Percentiles rank a stretch among this genome's conserved stretches.
These are phyloP conservation scores for Rhizopus arrhizus DNA, from an alignment of 371 early-diverging fungal species.

Conservation along the genomic window DNA sequence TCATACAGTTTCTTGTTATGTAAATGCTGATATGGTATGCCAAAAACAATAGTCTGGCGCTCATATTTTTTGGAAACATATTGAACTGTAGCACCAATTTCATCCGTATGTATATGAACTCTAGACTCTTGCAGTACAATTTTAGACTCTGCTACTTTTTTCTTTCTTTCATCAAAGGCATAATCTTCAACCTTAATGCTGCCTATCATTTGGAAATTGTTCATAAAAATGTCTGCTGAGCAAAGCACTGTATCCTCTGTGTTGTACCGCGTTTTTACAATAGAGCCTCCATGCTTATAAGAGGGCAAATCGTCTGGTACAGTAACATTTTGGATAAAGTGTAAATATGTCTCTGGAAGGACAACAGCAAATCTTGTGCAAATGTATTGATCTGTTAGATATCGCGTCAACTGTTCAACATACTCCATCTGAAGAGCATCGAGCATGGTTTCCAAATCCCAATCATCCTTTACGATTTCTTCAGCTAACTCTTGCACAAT, in stretches of 20 bases:
- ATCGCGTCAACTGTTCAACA: conserved; percentile 60
- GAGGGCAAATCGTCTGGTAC: conserved; percentile 70
- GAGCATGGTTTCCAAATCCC: conserved; percentile 70
- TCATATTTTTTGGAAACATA: conserved; percentile 52
- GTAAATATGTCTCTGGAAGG: conserved; percentile 66
- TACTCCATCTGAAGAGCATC: conserved; percentile 73
- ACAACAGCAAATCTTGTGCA: conserved; percentile 60
- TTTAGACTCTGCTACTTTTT: conserved; percentile 55
- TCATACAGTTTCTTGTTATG: conserved; percentile 26
- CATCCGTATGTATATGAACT: conserved; percentile 58
- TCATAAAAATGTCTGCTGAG: conserved; percentile 66
- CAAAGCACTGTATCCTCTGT: conserved; percentile 67
- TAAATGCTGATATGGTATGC: conserved; percentile 63
- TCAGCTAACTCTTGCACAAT: conserved; percentile 74
- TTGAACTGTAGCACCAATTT: conserved; percentile 55
- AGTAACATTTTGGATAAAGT: conserved; percentile 78
- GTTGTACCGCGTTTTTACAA: conserved; percentile 64
- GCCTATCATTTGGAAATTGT: conserved; percentile 58
- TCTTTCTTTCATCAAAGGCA: conserved; percentile 56
- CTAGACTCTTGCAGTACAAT: conserved; percentile 62
- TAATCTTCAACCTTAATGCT: conserved; percentile 63
- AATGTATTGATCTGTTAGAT: conserved; percentile 56
- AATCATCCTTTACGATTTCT: conserved; percentile 66
- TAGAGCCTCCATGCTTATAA: conserved; percentile 52
- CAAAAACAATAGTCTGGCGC: conserved; percentile 49